Percentiles rank a stretch among this genome's conserved stretches.
These are phyloP conservation scores for Pichia sporocuriosa DNA, from an alignment of 805 yeast genomes.

Conservation along the genomic window DNA sequence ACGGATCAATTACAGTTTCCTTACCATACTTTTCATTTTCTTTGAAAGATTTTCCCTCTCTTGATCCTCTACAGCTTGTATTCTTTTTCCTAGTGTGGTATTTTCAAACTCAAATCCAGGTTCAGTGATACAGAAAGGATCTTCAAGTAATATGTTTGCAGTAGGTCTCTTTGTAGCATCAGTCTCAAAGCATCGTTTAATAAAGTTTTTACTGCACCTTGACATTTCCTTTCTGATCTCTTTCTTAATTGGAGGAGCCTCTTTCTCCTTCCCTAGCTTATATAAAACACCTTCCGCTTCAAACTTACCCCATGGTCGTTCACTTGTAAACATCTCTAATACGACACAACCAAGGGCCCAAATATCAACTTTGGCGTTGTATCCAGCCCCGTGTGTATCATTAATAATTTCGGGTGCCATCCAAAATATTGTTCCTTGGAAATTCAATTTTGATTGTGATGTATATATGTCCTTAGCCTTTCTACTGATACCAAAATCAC, in stretches of 20 bases:
- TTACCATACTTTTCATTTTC: slow-evolving; percentile 15
- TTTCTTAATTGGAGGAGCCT: slow-evolving; percentile 96
- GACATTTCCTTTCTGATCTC: slow-evolving; percentile 66
- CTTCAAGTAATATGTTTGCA: slow-evolving; percentile 54
- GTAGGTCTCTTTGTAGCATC: slow-evolving; percentile 89
- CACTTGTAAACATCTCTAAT: slow-evolving; percentile 94
- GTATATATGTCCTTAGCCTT: slow-evolving; percentile 78
- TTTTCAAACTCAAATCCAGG: slow-evolving; percentile 24
- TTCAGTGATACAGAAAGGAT: slow-evolving; percentile 32
- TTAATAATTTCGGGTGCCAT: slow-evolving; percentile 99
- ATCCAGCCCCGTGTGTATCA: slow-evolving; percentile 78
- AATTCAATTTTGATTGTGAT: slow-evolving; percentile 88
- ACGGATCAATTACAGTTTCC: slow-evolving; percentile 6
- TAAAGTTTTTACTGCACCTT: slow-evolving; percentile 57
- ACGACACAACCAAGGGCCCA: slow-evolving; percentile 99
- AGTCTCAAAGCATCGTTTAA: slow-evolving; percentile 66
- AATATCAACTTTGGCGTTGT: slow-evolving; percentile 95
- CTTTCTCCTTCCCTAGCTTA: slow-evolving; percentile 67
- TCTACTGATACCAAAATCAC: slow-evolving; percentile 95
- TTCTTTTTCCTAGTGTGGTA: slow-evolving; percentile 28
- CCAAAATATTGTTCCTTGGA: slow-evolving; percentile 97
- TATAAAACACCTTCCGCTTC: slow-evolving; percentile 94
- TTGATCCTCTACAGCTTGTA: slow-evolving; percentile 15
- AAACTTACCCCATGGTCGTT: slow-evolving; percentile 94
- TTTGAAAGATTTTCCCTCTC: slow-evolving; percentile 16